Evolutionary conservation across 1,284 basidiomycete genomes (phyloP).

Genomic region (Papiliotrema laurentii): DNA sequence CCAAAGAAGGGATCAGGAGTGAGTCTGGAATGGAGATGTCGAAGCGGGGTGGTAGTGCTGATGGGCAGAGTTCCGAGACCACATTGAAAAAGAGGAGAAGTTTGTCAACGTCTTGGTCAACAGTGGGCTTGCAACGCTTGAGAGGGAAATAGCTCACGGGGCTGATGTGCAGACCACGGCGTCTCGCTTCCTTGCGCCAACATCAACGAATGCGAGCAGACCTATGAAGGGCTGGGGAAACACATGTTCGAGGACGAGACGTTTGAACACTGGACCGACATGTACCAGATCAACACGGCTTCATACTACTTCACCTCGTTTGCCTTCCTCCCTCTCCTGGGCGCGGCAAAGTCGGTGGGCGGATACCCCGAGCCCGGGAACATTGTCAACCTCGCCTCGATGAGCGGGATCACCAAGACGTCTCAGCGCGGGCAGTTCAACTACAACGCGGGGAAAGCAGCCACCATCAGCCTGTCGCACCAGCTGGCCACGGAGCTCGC

Average conservation of each 20-base stretch:
- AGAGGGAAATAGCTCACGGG: too few relatives aligned
- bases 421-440: conserved; percentile 44
- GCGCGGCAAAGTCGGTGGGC: conserved; percentile 35
- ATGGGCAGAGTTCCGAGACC: conserved; percentile 26
- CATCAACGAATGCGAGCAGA: conserved; percentile 34
- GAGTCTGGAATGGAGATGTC: conserved; percentile 8
- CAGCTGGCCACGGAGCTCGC: conserved; percentile 40
- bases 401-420: conserved; percentile 38
- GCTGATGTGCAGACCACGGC: conserved; percentile 33
- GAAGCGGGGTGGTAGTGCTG: neutral
- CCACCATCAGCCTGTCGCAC: conserved; percentile 32
- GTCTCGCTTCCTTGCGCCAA: conserved; percentile 31
- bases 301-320: conserved; percentile 46
- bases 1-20: conserved; percentile 41
- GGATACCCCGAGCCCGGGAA: conserved; percentile 38
- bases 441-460: conserved; percentile 45
- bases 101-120: conserved; percentile 36
- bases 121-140: conserved; percentile 20
- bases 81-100: conserved; percentile 31
- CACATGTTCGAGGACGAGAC: conserved; percentile 44
- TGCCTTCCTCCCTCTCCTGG: conserved; percentile 46
- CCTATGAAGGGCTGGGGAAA: conserved; percentile 37
- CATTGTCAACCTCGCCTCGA: conserved; percentile 41
- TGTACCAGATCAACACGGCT: conserved; percentile 43
- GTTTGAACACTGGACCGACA: conserved; percentile 39